Evolutionary conservation across 805 yeast species (phyloP).

Genomic region (Nakazawaea laoshanensis): DNA sequence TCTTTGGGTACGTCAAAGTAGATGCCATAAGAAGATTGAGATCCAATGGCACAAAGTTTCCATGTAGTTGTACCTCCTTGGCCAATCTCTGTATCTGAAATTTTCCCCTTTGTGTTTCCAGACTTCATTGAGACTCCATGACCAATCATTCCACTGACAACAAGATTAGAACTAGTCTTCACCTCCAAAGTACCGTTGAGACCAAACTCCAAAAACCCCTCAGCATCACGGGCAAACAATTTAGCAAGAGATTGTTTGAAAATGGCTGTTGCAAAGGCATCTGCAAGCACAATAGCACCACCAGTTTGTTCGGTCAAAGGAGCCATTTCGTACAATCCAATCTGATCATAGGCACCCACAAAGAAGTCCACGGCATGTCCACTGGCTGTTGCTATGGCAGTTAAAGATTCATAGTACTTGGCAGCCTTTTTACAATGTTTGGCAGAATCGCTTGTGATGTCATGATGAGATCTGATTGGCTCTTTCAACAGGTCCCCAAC

Average conservation of each 20-base stretch:
- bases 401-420: constrained; percentile 39
- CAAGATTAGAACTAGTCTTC: constrained; percentile 39
- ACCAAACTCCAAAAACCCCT: constrained; percentile 39
- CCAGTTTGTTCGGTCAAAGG: constrained; percentile 49
- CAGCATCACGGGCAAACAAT: constrained; percentile 32
- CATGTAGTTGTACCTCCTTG: constrained; percentile 47
- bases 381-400: constrained; percentile 34
- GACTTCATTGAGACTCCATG: constrained; percentile 41
- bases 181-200: constrained; percentile 54
- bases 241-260: constrained; percentile 57
- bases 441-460: constrained; percentile 37
- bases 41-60: constrained; percentile 47
- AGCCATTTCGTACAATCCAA: constrained; percentile 63
- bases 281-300: constrained; percentile 54
- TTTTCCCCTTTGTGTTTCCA: constrained; percentile 20
- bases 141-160: constrained; percentile 54
- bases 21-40: constrained; percentile 52
- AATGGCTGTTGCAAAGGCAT: constrained; percentile 58
- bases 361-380: constrained; percentile 52
- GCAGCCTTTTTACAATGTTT: constrained; percentile 34
- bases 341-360: constrained; percentile 62
- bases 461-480: constrained; percentile 61
- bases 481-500: constrained; percentile 49
- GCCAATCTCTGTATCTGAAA: constrained; percentile 33
- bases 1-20: constrained; percentile 39